Evolutionary conservation across 345 rosid species (phyloP).

Genomic region (Bruguiera gymnorhiza): DNA sequence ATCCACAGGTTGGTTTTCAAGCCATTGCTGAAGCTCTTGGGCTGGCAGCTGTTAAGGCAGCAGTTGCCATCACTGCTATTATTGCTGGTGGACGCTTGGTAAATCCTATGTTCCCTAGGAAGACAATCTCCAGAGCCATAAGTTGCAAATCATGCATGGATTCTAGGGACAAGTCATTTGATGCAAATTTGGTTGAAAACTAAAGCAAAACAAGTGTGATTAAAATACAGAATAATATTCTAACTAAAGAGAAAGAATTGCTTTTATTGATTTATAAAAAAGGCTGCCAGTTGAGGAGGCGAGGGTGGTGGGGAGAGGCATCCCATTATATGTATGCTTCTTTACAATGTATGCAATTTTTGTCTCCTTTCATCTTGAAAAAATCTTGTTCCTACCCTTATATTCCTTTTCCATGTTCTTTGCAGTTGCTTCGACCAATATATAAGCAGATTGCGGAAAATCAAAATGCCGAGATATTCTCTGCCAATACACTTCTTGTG

Average conservation of each 20-base stretch:
- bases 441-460: slow-evolving; percentile 97
- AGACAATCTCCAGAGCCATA: neutral
- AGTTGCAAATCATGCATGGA: neutral
- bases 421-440: slow-evolving; percentile 96
- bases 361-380: neutral
- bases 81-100: slow-evolving; percentile 98
- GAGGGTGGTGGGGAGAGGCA: neutral
- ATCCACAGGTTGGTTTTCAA: slow-evolving; percentile 79
- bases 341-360: neutral
- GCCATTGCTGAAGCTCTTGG: slow-evolving; percentile 99
- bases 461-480: slow-evolving; percentile 97
- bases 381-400: slow-evolving; percentile 6
- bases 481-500: slow-evolving; percentile 93
- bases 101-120: slow-evolving; percentile 31
- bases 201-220: neutral
- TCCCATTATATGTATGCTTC: neutral
- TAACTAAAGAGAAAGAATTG: neutral
- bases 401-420: slow-evolving; percentile 16
- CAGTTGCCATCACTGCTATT: slow-evolving; percentile 89
- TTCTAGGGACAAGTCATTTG: neutral
- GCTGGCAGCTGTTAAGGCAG: slow-evolving; percentile 90
- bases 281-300: neutral
- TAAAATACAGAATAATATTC: neutral
- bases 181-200: neutral
- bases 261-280: neutral